Conservation (phyloP, 441 rosid species). For the Euphorbia celastroides region DNA sequence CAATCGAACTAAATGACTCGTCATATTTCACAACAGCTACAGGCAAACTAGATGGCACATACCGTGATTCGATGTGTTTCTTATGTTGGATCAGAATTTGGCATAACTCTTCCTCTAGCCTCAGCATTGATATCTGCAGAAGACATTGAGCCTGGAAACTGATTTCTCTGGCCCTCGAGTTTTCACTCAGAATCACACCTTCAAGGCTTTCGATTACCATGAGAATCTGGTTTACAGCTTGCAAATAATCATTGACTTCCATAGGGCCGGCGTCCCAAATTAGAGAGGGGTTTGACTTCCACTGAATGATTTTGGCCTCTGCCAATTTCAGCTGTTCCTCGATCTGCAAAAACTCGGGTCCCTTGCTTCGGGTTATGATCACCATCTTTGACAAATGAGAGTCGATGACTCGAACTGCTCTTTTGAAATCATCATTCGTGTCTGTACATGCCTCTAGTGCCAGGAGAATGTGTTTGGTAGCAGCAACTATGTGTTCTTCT, state of each 20-base stretch:
- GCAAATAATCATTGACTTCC: slow-evolving; percentile 43
- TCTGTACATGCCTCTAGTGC: slow-evolving; percentile 44
- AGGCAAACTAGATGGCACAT: slow-evolving; percentile 34
- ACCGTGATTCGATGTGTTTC: slow-evolving; percentile 32
- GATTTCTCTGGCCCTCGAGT: slow-evolving; percentile 37
- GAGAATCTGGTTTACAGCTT: slow-evolving; percentile 46
- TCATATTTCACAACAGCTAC: slow-evolving; percentile 34
- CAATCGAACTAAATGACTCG: slow-evolving; percentile 51
- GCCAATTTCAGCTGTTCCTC: slow-evolving; percentile 39
- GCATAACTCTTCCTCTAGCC: slow-evolving; percentile 68
- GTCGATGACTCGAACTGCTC: slow-evolving; percentile 46
- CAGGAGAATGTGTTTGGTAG: slow-evolving; percentile 43
- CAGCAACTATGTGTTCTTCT: slow-evolving; percentile 45
- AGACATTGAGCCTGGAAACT: slow-evolving; percentile 42
- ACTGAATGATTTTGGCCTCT: slow-evolving; percentile 36
- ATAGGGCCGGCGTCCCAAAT: slow-evolving; percentile 54
- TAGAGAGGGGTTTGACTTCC: slow-evolving; percentile 47
- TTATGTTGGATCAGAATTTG: slow-evolving; percentile 49
- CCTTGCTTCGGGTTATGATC: slow-evolving; percentile 24
- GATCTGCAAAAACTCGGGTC: slow-evolving; percentile 26
- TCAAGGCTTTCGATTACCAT: slow-evolving; percentile 29
- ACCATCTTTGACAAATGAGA: slow-evolving; percentile 45
- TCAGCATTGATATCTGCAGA: slow-evolving; percentile 60
- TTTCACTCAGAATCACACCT: slow-evolving; percentile 21
- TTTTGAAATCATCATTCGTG: slow-evolving; percentile 46